These are phyloP conservation scores for Termitomyces sp. DNA, from an alignment of 768 basidiomycete species.

Conservation along the genomic window DNA sequence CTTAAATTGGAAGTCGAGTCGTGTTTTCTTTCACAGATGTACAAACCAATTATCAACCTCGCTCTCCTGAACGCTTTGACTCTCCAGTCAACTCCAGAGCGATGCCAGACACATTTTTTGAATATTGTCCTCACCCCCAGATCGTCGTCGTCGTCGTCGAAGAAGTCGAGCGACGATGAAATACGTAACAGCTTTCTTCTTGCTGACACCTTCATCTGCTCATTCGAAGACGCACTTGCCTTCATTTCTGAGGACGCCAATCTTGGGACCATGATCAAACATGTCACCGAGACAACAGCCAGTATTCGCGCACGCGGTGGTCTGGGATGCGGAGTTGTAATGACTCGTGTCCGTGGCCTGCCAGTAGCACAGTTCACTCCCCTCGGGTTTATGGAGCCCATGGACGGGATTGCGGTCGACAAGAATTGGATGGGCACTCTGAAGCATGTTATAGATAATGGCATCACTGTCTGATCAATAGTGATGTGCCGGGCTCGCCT, in stretches of 20 bases:
- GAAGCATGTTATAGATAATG: background rate
- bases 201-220: background rate
- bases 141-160: background rate
- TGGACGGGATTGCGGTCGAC: background rate
- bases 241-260: background rate
- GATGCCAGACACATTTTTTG: background rate
- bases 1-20: background rate
- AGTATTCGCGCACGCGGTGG: background rate
- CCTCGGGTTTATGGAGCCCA: background rate
- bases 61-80: background rate
- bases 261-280: background rate
- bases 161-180: background rate
- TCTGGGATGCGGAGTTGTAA: background rate
- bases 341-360: background rate
- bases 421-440: background rate
- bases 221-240: background rate
- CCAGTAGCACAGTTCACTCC: background rate
- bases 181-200: background rate
- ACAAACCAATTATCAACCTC: background rate
- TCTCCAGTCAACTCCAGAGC: background rate
- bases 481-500: too few species aligned
- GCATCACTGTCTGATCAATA: background rate
- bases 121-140: background rate
- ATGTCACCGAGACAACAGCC: background rate
- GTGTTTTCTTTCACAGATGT: background rate